These are phyloP conservation scores for Cytidiella melzeri DNA, from an alignment of 768 basidiomycete genomes.

Conservation along the genomic window DNA sequence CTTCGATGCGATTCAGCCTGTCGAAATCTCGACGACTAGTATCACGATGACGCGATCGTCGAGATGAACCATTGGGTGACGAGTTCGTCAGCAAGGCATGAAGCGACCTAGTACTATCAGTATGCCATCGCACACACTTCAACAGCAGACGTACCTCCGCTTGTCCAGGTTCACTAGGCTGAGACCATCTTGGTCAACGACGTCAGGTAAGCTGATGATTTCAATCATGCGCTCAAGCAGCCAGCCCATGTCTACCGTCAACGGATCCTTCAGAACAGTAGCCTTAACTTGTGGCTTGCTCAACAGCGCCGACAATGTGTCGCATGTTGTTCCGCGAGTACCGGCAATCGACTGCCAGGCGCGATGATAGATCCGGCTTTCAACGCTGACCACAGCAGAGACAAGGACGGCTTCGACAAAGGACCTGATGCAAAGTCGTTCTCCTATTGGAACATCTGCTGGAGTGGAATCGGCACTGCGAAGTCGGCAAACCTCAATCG, in stretches of 20 bases:
- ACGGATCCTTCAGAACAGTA: constrained; percentile 39
- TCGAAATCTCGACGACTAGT: constrained; percentile 64
- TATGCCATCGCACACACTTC: not conserved
- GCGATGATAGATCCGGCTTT: constrained; percentile 72
- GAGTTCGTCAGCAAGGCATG: constrained; percentile 57
- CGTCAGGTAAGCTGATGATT: constrained; percentile 68
- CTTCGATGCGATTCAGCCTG: constrained; percentile 70
- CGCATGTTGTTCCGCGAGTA: constrained; percentile 54
- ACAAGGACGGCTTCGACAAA: constrained; percentile 75
- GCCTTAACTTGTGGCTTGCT: constrained; percentile 42
- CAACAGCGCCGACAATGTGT: constrained; percentile 54
- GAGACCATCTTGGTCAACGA: constrained; percentile 51
- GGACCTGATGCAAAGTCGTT: constrained; percentile 64
- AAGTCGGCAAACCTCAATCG: constrained; percentile 67
- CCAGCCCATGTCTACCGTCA: constrained; percentile 80
- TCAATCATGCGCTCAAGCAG: constrained; percentile 77
- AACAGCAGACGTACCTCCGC: constrained; percentile 48
- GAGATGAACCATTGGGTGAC: constrained; percentile 37
- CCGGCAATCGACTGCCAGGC: constrained; percentile 72
- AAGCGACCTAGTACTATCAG: constrained; percentile 44
- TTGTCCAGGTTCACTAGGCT: constrained; percentile 78
- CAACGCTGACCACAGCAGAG: constrained; percentile 71
- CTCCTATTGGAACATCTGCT: constrained; percentile 33
- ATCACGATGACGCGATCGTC: constrained; percentile 43
- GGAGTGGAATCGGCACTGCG: constrained; percentile 42